Base-by-base conservation (phyloP, 768 basidiomycete species). In the Tricholoma sp. region DNA sequence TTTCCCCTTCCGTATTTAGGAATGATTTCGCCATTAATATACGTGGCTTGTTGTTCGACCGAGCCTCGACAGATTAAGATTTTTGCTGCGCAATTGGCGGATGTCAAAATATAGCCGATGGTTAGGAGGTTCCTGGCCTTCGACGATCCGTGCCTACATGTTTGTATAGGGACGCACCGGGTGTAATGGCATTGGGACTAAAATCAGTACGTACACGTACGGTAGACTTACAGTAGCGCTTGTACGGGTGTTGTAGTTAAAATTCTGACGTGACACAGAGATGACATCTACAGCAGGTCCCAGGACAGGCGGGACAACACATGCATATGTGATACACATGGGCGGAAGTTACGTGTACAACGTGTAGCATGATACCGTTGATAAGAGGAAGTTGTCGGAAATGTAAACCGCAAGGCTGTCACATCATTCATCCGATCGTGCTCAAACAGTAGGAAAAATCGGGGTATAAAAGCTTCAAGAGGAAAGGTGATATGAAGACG, bases 391-490 rank as follows among this genome's bases (percentile, higher is more conserved):
- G 47, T 36, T 57, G 33, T 57, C 54, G 53, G 58, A 55, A 45
- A 53, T 39, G 37, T 39, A 54, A 53, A 55, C 47, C 54, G 57
- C 53, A 52, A 51, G 48, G 41, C 53, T 52, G 50, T 44, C 55
- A 31, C 28, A 50, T 52, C 50, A 49, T 50, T 48, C 47, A 58
- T 62, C 61, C 61, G 61, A 64, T 61, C 54, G 58, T 47, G 65
- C 57, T 63, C 56, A 63, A 58, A 65, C 65, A 58, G 61, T 60
- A 62, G 59, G 57, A 64, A 65, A 2, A 54, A 63, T 59, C 61
- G 56, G 64, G 65, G 58, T 74, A 75, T 74, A 74, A 71, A 73
- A 68, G 68, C 71, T 66, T 58, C 64, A 69, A 68, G 62, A 62
- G 70, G 72, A 63, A 70, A 57, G 53, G 47, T 63, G 45, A 54